Evolutionary conservation across 805 yeast genomes (phyloP), one percentile per base, ranked within the genome.

Genomic region (Saccharomycopsis fodiens): DNA sequence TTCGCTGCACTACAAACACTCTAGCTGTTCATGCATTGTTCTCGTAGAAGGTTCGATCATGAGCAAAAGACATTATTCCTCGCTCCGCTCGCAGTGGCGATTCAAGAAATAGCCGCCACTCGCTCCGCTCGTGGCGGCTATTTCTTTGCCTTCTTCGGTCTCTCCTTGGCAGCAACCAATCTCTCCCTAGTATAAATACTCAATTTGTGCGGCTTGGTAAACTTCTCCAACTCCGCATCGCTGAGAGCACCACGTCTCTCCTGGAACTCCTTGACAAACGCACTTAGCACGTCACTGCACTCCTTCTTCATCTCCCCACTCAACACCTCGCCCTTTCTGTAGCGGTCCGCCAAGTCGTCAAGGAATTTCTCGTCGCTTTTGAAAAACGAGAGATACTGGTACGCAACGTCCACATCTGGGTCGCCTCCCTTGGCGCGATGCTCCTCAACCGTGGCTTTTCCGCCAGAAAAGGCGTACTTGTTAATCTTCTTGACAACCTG

Each of bases 381-480:
- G 73, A 93, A 89, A 69, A 93, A 93, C 4, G 88, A 76, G 52
- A 93, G 68, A 62, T 93, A 93, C 67, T 93, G 97, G 69, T 70
- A 93, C 2, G 98, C 86, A 46, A 93, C 96, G 63, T 93, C 98
- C 30, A 89, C 82, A 54, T 91, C 97, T 39, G 96, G 94, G 61
- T 93, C 74, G 59, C 97, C 98, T 46, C 98, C 98, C 45, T 71
- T 69, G 63, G 71, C 70, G 65, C 96, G 79, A 68, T 93, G 98
- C 57, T 87, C 95, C 63, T 93, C 98, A 40, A 84, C 67, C 2
- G 94, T 74, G 35, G 76, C 83, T 62, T 79, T 76, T 53, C 98
- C 98, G 54, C 98, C 98, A 43, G 95, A 82, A 65, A 93, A 93
- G 5, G 97, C 98, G 61, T 87, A 84, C 65, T 89, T 93, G 71